A percentile compares a stretch with the other conserved stretches of the same genome.
phyloP scores from a whole-genome alignment of 257 asterid genomes.

The Forsythia suspensa region DNA sequence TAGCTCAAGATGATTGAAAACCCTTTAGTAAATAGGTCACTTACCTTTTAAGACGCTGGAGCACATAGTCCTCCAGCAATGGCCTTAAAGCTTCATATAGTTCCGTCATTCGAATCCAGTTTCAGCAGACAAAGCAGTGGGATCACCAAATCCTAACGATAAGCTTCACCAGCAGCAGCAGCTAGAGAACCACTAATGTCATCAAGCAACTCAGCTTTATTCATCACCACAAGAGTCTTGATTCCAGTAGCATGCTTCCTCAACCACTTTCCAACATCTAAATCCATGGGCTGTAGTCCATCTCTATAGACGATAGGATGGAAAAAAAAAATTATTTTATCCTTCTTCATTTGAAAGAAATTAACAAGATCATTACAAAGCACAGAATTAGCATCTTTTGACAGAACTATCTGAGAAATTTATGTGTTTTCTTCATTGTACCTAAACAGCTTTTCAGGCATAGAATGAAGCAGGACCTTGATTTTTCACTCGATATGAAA shows the following conservation, averaged over 20 bases:
- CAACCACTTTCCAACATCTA: slow-evolving; percentile 98
- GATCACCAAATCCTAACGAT: slow-evolving; percentile 91
- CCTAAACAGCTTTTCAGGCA: neutral
- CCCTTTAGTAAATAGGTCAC: slow-evolving; percentile 3
- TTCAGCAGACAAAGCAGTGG: slow-evolving; percentile 94
- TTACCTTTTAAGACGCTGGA: slow-evolving; percentile 48
- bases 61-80: slow-evolving; percentile 67
- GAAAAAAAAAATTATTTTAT: neutral
- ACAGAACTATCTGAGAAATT: neutral
- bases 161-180: slow-evolving; percentile 83
- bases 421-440: slow-evolving; percentile 15
- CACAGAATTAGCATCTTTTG: neutral
- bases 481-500: neutral
- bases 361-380: neutral
- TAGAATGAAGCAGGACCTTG: neutral
- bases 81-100: slow-evolving; percentile 73
- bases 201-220: slow-evolving; percentile 91
- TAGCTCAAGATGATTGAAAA: neutral
- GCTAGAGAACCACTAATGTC: slow-evolving; percentile 72
- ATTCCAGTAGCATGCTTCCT: slow-evolving; percentile 85
- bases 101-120: slow-evolving; percentile 82
- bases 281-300: slow-evolving; percentile 85
- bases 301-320: slow-evolving; percentile 47
- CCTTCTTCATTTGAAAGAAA: neutral
- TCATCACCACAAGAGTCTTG: slow-evolving; percentile 77